Evolutionary conservation across 805 yeast species (phyloP).

Genomic region (Diddensiella santjacobensis): DNA sequence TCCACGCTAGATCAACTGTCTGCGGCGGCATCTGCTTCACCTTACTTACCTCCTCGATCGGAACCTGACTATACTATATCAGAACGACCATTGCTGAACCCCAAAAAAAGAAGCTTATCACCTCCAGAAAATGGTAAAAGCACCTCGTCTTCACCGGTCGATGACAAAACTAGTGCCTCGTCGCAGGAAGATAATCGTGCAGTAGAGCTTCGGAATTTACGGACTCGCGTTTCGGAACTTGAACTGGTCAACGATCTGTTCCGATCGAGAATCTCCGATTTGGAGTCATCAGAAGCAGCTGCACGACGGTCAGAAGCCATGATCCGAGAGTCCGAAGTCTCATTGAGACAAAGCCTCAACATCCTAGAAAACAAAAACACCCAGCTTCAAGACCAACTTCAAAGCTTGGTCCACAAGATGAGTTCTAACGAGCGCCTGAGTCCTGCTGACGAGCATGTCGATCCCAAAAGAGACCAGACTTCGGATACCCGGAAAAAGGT

Average conservation of each 20-base stretch:
- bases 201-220: constrained; percentile 40
- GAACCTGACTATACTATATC: neutral
- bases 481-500: neutral
- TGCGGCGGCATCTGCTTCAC: constrained; percentile 20
- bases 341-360: constrained; percentile 15
- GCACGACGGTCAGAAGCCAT: constrained; percentile 32
- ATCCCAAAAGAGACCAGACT: neutral
- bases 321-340: constrained; percentile 25
- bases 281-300: constrained; percentile 49
- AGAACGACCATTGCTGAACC: neutral
- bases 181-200: neutral
- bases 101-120: neutral
- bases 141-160: neutral
- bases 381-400: constrained; percentile 6
- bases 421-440: neutral
- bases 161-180: neutral
- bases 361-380: constrained; percentile 15
- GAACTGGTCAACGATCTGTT: constrained; percentile 88
- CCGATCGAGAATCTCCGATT: constrained; percentile 74
- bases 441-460: neutral
- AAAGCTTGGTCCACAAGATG: neutral
- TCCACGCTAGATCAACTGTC: constrained; percentile 21
- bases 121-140: neutral
- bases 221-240: constrained; percentile 78
- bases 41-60: constrained; percentile 22